Evolutionary conservation across 345 rosid species (phyloP).

Genomic region (Psidium friedrichsthalianum): DNA sequence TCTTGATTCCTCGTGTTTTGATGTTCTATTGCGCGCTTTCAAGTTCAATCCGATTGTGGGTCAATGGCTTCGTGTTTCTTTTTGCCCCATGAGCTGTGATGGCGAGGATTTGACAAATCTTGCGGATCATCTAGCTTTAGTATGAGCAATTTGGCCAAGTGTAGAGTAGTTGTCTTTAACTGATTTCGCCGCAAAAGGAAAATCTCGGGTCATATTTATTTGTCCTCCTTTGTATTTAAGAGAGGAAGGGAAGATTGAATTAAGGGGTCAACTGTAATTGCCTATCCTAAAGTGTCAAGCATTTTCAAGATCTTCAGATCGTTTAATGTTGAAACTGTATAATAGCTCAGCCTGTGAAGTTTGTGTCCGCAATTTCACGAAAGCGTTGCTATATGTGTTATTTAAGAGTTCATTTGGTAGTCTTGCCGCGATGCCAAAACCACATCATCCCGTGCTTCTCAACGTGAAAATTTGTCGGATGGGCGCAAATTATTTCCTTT

Average conservation of each 20-base stretch:
- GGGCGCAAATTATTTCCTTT: not conserved
- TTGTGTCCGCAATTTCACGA: not conserved
- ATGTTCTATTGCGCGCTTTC: not conserved
- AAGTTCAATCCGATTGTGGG: not conserved
- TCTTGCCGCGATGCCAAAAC: not conserved
- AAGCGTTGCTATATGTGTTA: not conserved
- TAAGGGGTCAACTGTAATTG: not conserved
- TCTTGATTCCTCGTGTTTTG: not conserved
- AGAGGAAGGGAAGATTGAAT: too few relatives aligned
- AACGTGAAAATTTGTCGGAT: not conserved
- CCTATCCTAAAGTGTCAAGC: not conserved
- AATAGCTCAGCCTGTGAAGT: not conserved
- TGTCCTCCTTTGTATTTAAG: not conserved
- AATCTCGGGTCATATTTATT: not conserved
- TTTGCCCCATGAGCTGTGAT: not conserved
- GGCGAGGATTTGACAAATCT: not conserved
- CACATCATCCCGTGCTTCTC: not conserved
- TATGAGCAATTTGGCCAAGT: not conserved
- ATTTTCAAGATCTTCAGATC: not conserved
- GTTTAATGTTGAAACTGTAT: not conserved
- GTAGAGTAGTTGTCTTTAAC: not conserved
- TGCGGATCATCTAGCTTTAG: not conserved
- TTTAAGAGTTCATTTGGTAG: not conserved
- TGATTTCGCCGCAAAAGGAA: not conserved
- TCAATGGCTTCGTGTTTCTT: not conserved